phyloP scores from a whole-genome alignment of 2,329 filamentous ascomycete species.

The Botrytis sinoallii region DNA sequence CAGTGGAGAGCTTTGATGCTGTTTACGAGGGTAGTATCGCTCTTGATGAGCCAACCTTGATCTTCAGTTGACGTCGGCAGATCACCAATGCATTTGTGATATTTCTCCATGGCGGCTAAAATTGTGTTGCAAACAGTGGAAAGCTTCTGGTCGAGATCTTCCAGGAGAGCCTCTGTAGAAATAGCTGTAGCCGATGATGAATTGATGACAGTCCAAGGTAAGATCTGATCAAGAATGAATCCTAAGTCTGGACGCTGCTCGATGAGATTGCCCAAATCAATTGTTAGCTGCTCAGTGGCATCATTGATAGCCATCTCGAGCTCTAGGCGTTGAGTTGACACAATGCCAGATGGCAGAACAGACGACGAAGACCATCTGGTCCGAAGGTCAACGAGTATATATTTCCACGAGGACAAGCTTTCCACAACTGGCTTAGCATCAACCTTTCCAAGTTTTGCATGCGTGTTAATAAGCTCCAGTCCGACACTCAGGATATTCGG shows the following conservation, averaged over 20 bases:
- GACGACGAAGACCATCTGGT: constrained; percentile 44
- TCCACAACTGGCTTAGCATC: constrained; percentile 47
- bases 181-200: constrained; percentile 22
- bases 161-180: constrained; percentile 18
- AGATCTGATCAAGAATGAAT: constrained; percentile 65
- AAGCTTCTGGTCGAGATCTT: constrained; percentile 55
- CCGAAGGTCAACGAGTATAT: constrained; percentile 46
- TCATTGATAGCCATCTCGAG: constrained; percentile 27
- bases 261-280: constrained; percentile 43
- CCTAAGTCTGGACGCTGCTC: constrained; percentile 54
- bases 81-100: constrained; percentile 53
- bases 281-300: constrained; percentile 23
- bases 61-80: constrained; percentile 60
- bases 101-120: constrained; percentile 74
- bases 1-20: constrained; percentile 34
- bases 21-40: constrained; percentile 26
- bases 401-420: constrained; percentile 50
- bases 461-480: constrained; percentile 59
- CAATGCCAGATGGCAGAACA: constrained; percentile 51
- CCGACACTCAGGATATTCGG: constrained; percentile 63
- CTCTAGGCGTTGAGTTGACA: constrained; percentile 40
- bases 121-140: constrained; percentile 69
- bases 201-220: constrained; percentile 55
- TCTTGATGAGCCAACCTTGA: constrained; percentile 57
- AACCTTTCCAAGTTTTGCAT: constrained; percentile 58